Percentiles rank a stretch among this genome's conserved stretches.
phyloP scores from a whole-genome alignment of 768 basidiomycete genomes.

The Boletus edulis region DNA sequence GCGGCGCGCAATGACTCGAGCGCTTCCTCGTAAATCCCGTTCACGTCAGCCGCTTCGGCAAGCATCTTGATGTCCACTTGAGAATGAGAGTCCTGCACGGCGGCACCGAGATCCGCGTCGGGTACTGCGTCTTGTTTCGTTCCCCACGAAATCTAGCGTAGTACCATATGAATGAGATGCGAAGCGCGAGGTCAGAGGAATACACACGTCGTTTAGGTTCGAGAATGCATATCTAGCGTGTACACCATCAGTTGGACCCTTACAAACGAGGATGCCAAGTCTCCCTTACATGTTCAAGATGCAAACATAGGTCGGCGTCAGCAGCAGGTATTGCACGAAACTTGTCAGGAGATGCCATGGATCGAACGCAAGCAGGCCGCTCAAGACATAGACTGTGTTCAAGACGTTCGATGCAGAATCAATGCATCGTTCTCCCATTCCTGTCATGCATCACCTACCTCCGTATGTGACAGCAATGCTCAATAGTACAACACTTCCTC shows the following conservation, averaged over 20 bases:
- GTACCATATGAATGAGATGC: slow-evolving; percentile 7
- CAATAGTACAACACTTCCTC: slow-evolving; percentile 72
- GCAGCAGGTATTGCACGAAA: slow-evolving; percentile 82
- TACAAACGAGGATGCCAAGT: neutral
- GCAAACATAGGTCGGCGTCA: slow-evolving; percentile 81
- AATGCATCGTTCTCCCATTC: neutral
- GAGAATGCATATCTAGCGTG: slow-evolving; percentile 73
- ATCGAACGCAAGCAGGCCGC: slow-evolving; percentile 83
- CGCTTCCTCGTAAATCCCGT: slow-evolving; percentile 82
- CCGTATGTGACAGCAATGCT: slow-evolving; percentile 87
- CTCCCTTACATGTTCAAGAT: slow-evolving; percentile 67
- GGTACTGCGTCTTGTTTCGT: slow-evolving; percentile 85
- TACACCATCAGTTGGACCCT: slow-evolving; percentile 19
- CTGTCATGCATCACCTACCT: slow-evolving; percentile 37
- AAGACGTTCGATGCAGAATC: neutral
- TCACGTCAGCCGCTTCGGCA: slow-evolving; percentile 77
- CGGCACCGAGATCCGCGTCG: slow-evolving; percentile 78
- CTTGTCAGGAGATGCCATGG: slow-evolving; percentile 97
- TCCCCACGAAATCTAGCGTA: slow-evolving; percentile 80
- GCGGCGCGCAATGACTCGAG: slow-evolving; percentile 66
- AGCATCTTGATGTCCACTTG: slow-evolving; percentile 88
- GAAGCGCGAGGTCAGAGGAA: slow-evolving; percentile 2
- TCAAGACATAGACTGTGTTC: slow-evolving; percentile 64
- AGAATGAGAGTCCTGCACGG: slow-evolving; percentile 74
- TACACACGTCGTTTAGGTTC: slow-evolving; percentile 74